Evolutionary conservation across 768 basidiomycete genomes (phyloP), one percentile per base, ranked within the genome.

Genomic region (Hirschioporus abietinus): DNA sequence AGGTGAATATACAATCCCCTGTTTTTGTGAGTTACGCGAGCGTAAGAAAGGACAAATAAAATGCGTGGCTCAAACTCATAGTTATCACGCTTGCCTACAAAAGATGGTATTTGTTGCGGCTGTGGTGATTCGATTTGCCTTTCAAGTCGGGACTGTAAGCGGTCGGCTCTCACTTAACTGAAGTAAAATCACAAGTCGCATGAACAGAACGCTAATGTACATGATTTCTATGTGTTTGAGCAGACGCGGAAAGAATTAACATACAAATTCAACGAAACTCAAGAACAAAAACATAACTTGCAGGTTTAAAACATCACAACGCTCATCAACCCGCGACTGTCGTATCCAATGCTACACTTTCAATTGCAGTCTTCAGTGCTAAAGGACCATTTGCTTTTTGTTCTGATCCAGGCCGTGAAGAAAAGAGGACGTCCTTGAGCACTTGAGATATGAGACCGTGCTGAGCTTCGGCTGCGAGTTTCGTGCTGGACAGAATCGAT

Each of bases 381-480:
- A 20, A 15, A 12, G 42, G 42, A 20, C 42, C 42, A 52, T 52
- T 52, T 20, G 42, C 15, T 15, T 52, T 52, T 20, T 52, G 42
- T 10, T 15, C 42, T 52, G 42, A 52, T 7, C 75, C 73, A 18
- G 80, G 82, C 63, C 83, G 78, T 58, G 76, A 74, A 9, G 92
- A 93, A 74, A 98, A 97, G 57, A 98, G 85, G 59, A 93, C 85
- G 69, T 96, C 95, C 75, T 99, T 98, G 74, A 99, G 83, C 6
- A 96, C 88, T 74, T 98, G 96, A 1, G 95, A 83, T 68, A 97
- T 95, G 65, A 99, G 86, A 1, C 95, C 96, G 71, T 98, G 95
- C 71, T 96, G 94, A 0, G 92, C 92, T 74, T 98, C 95, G 4
- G 89, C 84, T 0, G 95, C 88, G 65, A 98, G 93, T 72, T 92